phyloP scores from a whole-genome alignment of 495 filamentous ascomycete species.

The Lophiotrema nucula region DNA sequence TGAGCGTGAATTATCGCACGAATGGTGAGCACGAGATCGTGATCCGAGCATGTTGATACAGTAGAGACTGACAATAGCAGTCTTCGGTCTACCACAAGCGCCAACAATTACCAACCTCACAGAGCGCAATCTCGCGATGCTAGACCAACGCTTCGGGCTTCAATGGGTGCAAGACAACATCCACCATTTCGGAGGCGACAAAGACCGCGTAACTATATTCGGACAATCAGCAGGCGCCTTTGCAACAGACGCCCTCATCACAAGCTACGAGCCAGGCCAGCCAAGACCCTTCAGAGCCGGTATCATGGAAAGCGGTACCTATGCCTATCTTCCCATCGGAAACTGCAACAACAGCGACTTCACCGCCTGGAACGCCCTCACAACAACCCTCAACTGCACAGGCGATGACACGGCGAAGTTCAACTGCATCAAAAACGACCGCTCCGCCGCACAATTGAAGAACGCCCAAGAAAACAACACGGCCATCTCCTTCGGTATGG shows the following conservation, averaged over 20 bases:
- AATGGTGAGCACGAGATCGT: constrained; percentile 11
- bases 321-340: constrained; percentile 1
- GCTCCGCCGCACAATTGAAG: constrained; percentile 24
- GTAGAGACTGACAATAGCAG: background rate
- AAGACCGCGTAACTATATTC: constrained; percentile 19
- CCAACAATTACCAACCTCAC: constrained; percentile 14
- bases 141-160: constrained; percentile 27
- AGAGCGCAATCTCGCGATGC: constrained; percentile 19
- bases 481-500: constrained; percentile 20
- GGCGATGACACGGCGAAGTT: constrained; percentile 13
- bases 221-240: constrained; percentile 24
- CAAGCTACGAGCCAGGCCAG: background rate
- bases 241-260: constrained; percentile 16
- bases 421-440: constrained; percentile 21
- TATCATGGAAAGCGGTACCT: constrained; percentile 15
- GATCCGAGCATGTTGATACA: background rate
- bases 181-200: constrained; percentile 19
- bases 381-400: background rate
- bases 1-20: constrained; percentile 28
- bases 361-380: constrained; percentile 2
- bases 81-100: constrained; percentile 23
- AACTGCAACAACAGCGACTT: constrained; percentile 7
- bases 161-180: constrained; percentile 29
- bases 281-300: constrained; percentile 3
- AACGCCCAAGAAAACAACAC: constrained; percentile 28